A percentile compares a stretch with the other conserved stretches of the same genome.
Conservation (phyloP, 805 yeast genomes). For the Myxozyma geophila region DNA sequence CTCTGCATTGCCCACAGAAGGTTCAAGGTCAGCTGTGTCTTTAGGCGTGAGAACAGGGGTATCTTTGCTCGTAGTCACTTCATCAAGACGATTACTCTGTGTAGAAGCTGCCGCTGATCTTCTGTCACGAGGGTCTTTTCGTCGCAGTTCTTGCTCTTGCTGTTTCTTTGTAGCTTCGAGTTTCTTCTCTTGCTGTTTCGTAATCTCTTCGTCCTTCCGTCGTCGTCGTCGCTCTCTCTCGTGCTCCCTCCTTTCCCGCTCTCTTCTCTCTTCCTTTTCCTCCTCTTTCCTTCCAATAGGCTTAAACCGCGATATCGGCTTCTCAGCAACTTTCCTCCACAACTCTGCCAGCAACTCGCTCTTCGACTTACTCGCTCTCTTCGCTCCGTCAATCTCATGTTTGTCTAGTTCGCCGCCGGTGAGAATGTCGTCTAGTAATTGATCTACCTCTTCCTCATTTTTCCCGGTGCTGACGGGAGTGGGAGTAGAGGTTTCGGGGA, state of each 20-base stretch:
- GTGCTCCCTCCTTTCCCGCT: conserved; percentile 7
- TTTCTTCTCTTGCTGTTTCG: neutral
- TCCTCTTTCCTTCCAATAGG: conserved; percentile 18
- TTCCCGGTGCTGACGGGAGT: neutral
- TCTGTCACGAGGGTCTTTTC: neutral
- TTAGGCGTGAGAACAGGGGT: neutral
- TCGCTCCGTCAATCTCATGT: conserved; percentile 14
- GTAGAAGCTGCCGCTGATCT: neutral
- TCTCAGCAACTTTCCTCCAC: conserved; percentile 14
- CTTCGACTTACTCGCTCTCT: conserved; percentile 18
- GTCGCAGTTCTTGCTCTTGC: neutral
- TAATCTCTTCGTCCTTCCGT: neutral
- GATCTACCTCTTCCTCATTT: conserved; percentile 19
- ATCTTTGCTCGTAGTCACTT: neutral
- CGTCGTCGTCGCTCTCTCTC: neutral
- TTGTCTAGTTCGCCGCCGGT: conserved; percentile 10
- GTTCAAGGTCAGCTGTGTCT: neutral
- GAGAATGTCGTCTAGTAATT: conserved; percentile 21
- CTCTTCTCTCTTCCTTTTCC: neutral
- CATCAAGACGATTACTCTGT: neutral
- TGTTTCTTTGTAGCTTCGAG: neutral
- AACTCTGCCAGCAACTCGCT: conserved; percentile 20
- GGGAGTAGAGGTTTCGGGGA: neutral
- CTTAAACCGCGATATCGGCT: conserved; percentile 18
- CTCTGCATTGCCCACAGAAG: neutral